Conservation (phyloP, 305 asterid species). For the Coffea humblotiana region DNA sequence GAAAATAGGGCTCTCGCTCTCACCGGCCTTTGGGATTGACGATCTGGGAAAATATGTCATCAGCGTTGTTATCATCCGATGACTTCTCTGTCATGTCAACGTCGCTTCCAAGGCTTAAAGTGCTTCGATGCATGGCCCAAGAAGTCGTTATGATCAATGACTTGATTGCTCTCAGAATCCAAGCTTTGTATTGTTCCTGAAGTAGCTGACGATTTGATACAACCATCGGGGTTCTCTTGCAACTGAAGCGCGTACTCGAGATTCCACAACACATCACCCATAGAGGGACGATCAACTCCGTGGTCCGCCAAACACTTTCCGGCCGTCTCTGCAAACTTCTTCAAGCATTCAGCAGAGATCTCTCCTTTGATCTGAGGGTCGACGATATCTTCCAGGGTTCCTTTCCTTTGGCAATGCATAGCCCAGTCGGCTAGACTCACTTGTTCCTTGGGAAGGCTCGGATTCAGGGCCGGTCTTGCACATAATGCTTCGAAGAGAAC, state of each 20-base stretch:
- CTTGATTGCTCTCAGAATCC: conserved; percentile 29
- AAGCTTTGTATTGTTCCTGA: conserved; percentile 17
- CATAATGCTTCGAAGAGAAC: conserved; percentile 37
- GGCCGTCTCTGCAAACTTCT: conserved; percentile 29
- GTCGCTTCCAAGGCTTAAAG: conserved; percentile 65
- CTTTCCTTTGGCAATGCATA: conserved; percentile 27
- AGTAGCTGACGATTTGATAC: background rate
- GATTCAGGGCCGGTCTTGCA: conserved; percentile 33
- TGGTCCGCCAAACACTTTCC: conserved; percentile 33
- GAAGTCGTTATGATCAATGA: conserved; percentile 37
- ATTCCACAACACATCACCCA: conserved; percentile 38
- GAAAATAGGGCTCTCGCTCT: background rate
- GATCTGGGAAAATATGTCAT: conserved; percentile 64
- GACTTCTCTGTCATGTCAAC: conserved; percentile 12
- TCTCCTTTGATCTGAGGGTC: conserved; percentile 34
- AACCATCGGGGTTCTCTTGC: conserved; percentile 23
- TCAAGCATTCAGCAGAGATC: conserved; percentile 20
- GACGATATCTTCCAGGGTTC: conserved; percentile 24
- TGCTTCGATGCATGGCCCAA: conserved; percentile 81
- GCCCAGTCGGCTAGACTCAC: conserved; percentile 33
- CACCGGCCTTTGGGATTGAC: conserved; percentile 69
- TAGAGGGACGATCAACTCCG: conserved; percentile 31
- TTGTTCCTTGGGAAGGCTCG: conserved; percentile 34
- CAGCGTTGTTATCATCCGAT: conserved; percentile 20
- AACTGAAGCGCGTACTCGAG: conserved; percentile 33